Percentiles rank a stretch among this genome's conserved stretches.
These are phyloP conservation scores for Termitomyces sp. DNA, from an alignment of 768 basidiomycete species.

Conservation along the genomic window DNA sequence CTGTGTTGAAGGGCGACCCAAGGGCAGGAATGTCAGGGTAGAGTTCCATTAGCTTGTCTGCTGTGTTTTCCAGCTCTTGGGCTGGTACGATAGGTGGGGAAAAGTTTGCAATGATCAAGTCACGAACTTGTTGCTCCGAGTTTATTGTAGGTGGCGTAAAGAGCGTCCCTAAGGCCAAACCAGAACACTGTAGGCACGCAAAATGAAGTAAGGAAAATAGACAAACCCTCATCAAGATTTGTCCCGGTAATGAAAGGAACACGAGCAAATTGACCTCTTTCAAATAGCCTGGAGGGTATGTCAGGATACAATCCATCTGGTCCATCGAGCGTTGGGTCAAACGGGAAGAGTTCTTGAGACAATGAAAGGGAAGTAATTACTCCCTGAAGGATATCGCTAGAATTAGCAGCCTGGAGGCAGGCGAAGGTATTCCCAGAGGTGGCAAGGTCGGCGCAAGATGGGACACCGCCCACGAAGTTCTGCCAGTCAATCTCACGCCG, in stretches of 20 bases:
- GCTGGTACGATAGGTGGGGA: constrained; percentile 26
- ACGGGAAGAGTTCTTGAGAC: constrained; percentile 29
- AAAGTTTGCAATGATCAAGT: constrained; percentile 22
- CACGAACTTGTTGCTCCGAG: constrained; percentile 24
- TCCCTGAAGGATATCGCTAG: constrained; percentile 28
- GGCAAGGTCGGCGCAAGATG: constrained; percentile 24
- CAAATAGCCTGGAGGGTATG: constrained; percentile 32
- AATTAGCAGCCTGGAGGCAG: constrained; percentile 29
- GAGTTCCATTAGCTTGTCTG: constrained; percentile 29
- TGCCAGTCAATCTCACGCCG: constrained; percentile 27
- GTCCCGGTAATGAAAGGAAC: constrained; percentile 47
- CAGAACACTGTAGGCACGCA: neutral
- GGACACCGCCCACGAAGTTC: constrained; percentile 29
- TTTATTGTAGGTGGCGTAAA: constrained; percentile 24
- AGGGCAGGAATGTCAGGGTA: constrained; percentile 42
- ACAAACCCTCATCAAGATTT: constrained; percentile 43
- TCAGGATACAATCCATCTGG: constrained; percentile 37
- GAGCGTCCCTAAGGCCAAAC: constrained; percentile 28
- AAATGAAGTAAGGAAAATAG: neutral
- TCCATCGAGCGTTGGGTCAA: constrained; percentile 41
- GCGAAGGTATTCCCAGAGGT: constrained; percentile 31
- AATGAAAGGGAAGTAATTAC: constrained; percentile 20
- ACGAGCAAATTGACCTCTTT: constrained; percentile 31
- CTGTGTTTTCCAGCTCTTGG: constrained; percentile 16
- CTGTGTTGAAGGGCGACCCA: constrained; percentile 45